Percentiles rank a stretch among this genome's conserved stretches.
phyloP scores from a whole-genome alignment of 345 rosid species.

The Eucalyptus curtisii region DNA sequence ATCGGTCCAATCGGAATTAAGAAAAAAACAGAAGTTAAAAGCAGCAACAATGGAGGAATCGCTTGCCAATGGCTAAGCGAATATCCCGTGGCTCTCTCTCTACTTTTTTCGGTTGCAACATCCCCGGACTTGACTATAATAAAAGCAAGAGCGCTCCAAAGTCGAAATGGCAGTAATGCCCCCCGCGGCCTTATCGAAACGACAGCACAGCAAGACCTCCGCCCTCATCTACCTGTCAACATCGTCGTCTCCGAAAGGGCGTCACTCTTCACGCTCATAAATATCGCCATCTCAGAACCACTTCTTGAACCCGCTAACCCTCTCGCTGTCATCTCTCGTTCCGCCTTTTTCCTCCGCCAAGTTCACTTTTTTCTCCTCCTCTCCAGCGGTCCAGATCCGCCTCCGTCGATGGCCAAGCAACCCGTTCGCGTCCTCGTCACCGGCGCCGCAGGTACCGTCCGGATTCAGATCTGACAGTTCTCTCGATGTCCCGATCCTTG shows the following conservation, averaged over 20 bases:
- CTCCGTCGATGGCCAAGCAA: constrained; percentile 57
- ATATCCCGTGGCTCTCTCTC: neutral
- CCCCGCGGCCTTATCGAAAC: neutral
- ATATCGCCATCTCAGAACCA: neutral
- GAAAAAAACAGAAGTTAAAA: neutral
- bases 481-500: neutral
- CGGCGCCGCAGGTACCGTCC: constrained; percentile 79
- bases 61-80: neutral
- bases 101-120: neutral
- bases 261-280: neutral
- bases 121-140: neutral
- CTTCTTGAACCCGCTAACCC: no score
- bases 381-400: neutral
- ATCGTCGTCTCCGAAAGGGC: neutral
- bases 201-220: no score
- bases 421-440: constrained; percentile 97
- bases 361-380: neutral
- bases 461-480: neutral
- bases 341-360: neutral
- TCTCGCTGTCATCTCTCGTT: neutral
- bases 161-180: neutral
- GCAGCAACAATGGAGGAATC: neutral
- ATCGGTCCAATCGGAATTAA: neutral
- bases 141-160: neutral
- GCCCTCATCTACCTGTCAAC: neutral